Percentiles rank a stretch among this genome's conserved stretches.
Evolutionary conservation across 306 rosid species (phyloP).

Genomic region (Geum urbanum): DNA sequence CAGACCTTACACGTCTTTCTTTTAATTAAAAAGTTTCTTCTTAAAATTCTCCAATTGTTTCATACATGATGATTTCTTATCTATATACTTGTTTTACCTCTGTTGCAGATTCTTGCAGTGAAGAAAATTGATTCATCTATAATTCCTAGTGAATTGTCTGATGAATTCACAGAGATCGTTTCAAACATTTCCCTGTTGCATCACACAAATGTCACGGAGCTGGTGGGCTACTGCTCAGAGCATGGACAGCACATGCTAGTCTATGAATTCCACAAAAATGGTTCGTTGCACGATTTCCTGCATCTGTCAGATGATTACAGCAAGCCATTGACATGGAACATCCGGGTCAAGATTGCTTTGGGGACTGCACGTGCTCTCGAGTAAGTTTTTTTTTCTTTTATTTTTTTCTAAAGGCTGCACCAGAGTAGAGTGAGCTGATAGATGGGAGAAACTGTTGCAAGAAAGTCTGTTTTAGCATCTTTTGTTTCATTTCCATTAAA

Average conservation of each 20-base stretch:
- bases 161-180: slow-evolving; percentile 66
- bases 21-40: neutral
- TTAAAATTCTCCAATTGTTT: neutral
- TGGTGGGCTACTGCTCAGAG: slow-evolving; percentile 94
- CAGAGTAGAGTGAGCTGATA: neutral
- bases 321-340: slow-evolving; percentile 92
- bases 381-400: slow-evolving; percentile 42
- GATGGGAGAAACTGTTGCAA: neutral
- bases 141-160: slow-evolving; percentile 48
- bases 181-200: slow-evolving; percentile 70
- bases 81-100: slow-evolving; percentile 17
- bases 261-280: slow-evolving; percentile 79
- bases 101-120: slow-evolving; percentile 80
- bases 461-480: neutral
- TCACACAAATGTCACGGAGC: slow-evolving; percentile 86
- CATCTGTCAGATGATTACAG: slow-evolving; percentile 80
- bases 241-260: slow-evolving; percentile 89
- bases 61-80: neutral
- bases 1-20: neutral
- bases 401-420: no score
- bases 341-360: slow-evolving; percentile 94
- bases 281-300: slow-evolving; percentile 82
- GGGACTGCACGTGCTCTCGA: slow-evolving; percentile 96
- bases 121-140: slow-evolving; percentile 86
- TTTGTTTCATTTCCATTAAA: neutral